Base-by-base conservation (phyloP, 768 basidiomycete genomes). In the Rubroboletus satanas region DNA sequence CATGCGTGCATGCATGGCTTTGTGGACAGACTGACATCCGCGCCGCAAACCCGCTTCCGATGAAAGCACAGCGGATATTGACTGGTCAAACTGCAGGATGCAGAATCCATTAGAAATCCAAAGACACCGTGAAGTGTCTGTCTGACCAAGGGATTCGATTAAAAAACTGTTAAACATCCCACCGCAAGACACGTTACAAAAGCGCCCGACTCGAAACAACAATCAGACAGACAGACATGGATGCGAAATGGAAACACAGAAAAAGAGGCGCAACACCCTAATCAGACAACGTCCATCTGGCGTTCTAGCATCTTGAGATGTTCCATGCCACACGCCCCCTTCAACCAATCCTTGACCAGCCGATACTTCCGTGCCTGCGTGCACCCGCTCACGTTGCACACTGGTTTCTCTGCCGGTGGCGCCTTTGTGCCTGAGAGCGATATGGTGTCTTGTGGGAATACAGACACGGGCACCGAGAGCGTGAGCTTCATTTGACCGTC, bases 331-430 rank as follows among this genome's bases (percentile, higher is more conserved):
- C 88, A 90, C 1, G 78, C 78, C 0, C 78, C 87, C 50, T 70
- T 74, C 18, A 77, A 73, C 77, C 80, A 85, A 59, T 88, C 81
- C 51, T 72, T 79, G 21, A 86, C 84, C 5, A 87, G 73, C 33
- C 84, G 77, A 62, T 90, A 90, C 62, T 85, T 87, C 57, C 85
- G 73, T 17, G 63, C 66, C 33, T 71, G 73, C 4, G 69, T 69
- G 57, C 88, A 90, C 8, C 87, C 87, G 4, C 70, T 70, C 0
- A 85, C 77, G 33, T 82, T 82, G 56, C 88, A 90, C 1, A 65
- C 51, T 0, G 69, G 51, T 23, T 55, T 58, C 15, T 56, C 49
- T 2, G 15, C 28, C 10, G 44, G 54, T 6, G 48, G 66, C 1
- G 59, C 43, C 31, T 44, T 55, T 3, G 31, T 31, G 28, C 52